Evolutionary conservation across 2,329 filamentous ascomycete species (phyloP), one percentile per base, ranked within the genome.

Genomic region (Dendrostoma leiphaemia): DNA sequence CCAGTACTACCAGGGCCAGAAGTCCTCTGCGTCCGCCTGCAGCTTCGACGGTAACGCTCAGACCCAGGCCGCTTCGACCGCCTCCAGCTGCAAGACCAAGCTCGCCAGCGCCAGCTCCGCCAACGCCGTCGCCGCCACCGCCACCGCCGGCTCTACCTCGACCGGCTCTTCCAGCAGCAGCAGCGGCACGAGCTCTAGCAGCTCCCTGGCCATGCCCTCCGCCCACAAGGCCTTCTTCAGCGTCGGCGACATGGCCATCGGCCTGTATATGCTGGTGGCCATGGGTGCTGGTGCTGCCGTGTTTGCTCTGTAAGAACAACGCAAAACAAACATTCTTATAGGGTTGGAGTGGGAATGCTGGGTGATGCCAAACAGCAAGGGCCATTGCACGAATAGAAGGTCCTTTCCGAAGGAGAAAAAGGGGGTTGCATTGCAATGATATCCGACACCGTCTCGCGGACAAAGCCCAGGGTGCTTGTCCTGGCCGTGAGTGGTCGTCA

Each of bases 21-120:
- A 78, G 62, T 76, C 76, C 58, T 71, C 73, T 47, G 67, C 74
- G 24, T 73, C 73, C 51, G 86, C 89, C 29, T 95, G 90, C 69
- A 77, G 84, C 76, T 92, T 92, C 72, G 74, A 80, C 54, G 87
- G 89, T 63, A 74, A 84, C 63, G 89, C 86, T 46, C 74, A 21
- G 6, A 51, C 48, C 44, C 52, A 58, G 48, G 68, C 75, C 48
- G 68, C 76, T 45, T 64, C 72, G 44, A 73, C 75, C 31, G 71
- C 79, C 13, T 72, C 74, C 26, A 70, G 69, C 53, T 93, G 90
- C 79, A 67, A 72, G 49, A 63, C 71, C 45, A 75, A 86, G 53
- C 73, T 94, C 54, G 71, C 74, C 31, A 78, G 83, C 60, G 89
- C 88, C 55, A 87, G 85, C 63, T 74, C 81, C 29, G 77, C 76